A percentile compares a stretch with the other conserved stretches of the same genome.
Conservation (phyloP, 2,329 filamentous ascomycete genomes). For the Microsporum ferrugineum region DNA sequence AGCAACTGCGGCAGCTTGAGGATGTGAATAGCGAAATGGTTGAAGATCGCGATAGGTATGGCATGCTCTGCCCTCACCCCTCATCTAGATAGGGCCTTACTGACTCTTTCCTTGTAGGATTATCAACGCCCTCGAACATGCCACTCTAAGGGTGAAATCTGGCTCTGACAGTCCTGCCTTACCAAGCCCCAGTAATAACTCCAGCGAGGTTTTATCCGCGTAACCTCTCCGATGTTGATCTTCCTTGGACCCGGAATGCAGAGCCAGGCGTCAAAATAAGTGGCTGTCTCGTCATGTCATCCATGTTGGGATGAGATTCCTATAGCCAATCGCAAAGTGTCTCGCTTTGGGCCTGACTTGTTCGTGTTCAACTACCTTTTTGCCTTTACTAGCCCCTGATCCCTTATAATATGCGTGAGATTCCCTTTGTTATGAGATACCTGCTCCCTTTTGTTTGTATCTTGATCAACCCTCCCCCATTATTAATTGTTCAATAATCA, state of each 20-base stretch:
- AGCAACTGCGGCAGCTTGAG: conserved; percentile 38
- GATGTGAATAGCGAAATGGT: conserved; percentile 36
- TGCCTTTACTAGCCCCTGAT: background rate
- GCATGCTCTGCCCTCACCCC: background rate
- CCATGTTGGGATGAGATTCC: background rate
- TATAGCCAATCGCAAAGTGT: background rate
- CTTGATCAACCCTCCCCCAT: background rate
- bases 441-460: background rate
- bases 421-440: conserved; percentile 4
- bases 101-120: conserved; percentile 1
- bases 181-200: background rate
- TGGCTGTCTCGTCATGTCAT: background rate
- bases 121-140: conserved; percentile 7
- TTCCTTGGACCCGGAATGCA: background rate
- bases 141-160: background rate
- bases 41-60: conserved; percentile 34
- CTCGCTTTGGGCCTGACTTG: background rate
- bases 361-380: background rate
- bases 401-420: background rate
- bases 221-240: background rate
- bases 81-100: background rate
- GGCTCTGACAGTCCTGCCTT: background rate
- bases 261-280: background rate
- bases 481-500: background rate
- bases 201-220: background rate